Conservation (phyloP, 1,139 yeast species). For the Yarrowia galli region DNA sequence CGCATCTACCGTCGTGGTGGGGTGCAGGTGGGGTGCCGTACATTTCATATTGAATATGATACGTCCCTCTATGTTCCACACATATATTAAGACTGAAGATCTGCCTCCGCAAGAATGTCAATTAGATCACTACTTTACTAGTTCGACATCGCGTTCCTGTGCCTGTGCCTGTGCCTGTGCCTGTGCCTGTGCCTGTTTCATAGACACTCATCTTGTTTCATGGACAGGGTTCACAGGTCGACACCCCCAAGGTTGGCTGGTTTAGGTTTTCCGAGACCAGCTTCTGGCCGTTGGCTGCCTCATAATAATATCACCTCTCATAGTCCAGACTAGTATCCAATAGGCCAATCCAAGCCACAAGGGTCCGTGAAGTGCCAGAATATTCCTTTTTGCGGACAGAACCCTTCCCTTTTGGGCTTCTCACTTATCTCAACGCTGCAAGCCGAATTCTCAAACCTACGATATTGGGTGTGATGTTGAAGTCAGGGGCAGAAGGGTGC, state of each 20-base stretch:
- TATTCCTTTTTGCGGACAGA: conserved; percentile 2
- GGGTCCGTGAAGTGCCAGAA: background rate
- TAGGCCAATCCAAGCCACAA: background rate
- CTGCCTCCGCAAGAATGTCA: too few species aligned
- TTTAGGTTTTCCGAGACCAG: conserved; percentile 1
- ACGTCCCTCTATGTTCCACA: too few species aligned
- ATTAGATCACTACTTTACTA: background rate
- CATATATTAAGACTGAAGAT: too few species aligned
- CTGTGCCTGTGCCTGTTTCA: background rate
- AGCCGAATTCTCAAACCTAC: too few species aligned
- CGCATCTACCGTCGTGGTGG: background rate
- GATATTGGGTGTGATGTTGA: too few species aligned
- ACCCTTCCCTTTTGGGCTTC: background rate
- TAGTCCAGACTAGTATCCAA: background rate
- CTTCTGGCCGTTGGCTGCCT: background rate
- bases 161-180: too few species aligned
- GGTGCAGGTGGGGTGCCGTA: background rate
- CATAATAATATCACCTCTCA: background rate
- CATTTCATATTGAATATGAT: too few species aligned
- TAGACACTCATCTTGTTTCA: background rate
- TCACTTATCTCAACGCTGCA: too few species aligned
- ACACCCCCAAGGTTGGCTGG: conserved; percentile 3
- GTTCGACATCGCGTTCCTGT: too few species aligned
- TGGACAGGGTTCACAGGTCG: background rate
- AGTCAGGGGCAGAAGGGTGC: too few species aligned